phyloP scores from a whole-genome alignment of 2,329 filamentous ascomycete genomes.

The Pseudocercospora vitis region DNA sequence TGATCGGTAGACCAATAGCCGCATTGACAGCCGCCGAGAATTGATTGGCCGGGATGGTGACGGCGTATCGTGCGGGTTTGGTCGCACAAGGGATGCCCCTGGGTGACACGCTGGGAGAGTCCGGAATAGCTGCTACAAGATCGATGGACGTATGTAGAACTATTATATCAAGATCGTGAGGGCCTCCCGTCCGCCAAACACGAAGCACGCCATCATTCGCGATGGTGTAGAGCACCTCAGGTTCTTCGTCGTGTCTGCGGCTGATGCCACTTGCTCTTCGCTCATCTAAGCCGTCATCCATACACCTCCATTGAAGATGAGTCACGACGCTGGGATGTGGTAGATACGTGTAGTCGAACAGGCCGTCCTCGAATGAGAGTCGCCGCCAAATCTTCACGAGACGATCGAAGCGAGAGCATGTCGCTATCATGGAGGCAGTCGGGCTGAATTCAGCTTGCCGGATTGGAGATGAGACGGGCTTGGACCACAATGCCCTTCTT shows the following conservation, averaged over 20 bases:
- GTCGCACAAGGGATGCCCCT: slow-evolving; percentile 48
- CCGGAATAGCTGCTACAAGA: slow-evolving; percentile 64
- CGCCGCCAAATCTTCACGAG: slow-evolving; percentile 92
- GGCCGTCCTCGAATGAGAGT: slow-evolving; percentile 78
- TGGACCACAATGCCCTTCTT: slow-evolving; percentile 64
- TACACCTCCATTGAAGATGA: slow-evolving; percentile 79
- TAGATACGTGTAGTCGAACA: slow-evolving; percentile 89
- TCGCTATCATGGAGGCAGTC: slow-evolving; percentile 84
- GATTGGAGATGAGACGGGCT: slow-evolving; percentile 68
- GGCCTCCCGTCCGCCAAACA: slow-evolving; percentile 78
- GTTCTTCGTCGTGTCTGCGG: slow-evolving; percentile 42
- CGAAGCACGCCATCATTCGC: slow-evolving; percentile 78
- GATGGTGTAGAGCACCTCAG: slow-evolving; percentile 88
- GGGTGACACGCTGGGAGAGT: slow-evolving; percentile 42
- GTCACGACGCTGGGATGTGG: slow-evolving; percentile 81
- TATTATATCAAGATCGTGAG: slow-evolving; percentile 68
- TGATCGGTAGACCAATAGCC: slow-evolving; percentile 46
- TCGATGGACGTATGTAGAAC: slow-evolving; percentile 81
- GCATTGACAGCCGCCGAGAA: slow-evolving; percentile 67
- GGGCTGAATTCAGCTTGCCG: slow-evolving; percentile 79
- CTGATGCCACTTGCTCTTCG: slow-evolving; percentile 32
- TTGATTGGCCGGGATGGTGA: slow-evolving; percentile 79
- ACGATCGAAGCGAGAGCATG: slow-evolving; percentile 72
- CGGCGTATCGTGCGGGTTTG: slow-evolving; percentile 62
- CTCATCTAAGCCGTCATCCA: slow-evolving; percentile 65